Percentiles rank a stretch among this genome's conserved stretches.
Evolutionary conservation across 2,329 filamentous ascomycete species (phyloP).

Genomic region (Ophiobolus disseminans): DNA sequence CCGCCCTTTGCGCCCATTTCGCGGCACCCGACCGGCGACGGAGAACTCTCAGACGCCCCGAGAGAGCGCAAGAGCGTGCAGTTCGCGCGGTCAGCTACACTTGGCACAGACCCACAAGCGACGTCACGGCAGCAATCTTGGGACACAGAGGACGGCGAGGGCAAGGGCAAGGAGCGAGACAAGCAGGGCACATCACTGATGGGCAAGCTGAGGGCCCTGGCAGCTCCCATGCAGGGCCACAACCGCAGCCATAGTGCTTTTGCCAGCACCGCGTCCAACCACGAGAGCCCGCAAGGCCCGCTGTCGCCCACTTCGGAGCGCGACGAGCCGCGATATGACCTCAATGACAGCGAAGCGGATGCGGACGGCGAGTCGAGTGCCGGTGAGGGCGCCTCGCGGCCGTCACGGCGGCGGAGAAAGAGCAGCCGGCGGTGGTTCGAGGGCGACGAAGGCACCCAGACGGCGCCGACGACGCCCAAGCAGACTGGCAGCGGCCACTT

Average conservation of each 20-base stretch:
- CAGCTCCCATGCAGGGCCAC: slow-evolving; percentile 62
- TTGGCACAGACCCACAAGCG: slow-evolving; percentile 51
- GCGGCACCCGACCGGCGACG: slow-evolving; percentile 40
- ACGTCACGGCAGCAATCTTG: slow-evolving; percentile 68
- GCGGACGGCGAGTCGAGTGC: slow-evolving; percentile 87
- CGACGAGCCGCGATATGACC: slow-evolving; percentile 58
- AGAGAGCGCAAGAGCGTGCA: slow-evolving; percentile 73
- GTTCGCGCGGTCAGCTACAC: slow-evolving; percentile 64
- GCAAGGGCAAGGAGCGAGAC: slow-evolving; percentile 55
- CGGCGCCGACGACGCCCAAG: slow-evolving; percentile 72
- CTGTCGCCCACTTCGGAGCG: slow-evolving; percentile 59
- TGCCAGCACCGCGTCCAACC: slow-evolving; percentile 47
- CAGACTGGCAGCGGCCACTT: slow-evolving; percentile 58
- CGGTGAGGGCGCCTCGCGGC: slow-evolving; percentile 65
- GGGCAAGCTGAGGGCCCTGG: slow-evolving; percentile 77
- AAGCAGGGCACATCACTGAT: slow-evolving; percentile 71
- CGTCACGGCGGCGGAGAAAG: slow-evolving; percentile 66
- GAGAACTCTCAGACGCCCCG: slow-evolving; percentile 39
- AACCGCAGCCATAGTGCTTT: slow-evolving; percentile 58
- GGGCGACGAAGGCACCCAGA: slow-evolving; percentile 58
- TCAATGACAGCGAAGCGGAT: slow-evolving; percentile 72
- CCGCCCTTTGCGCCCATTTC: slow-evolving; percentile 43
- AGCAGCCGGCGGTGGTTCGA: slow-evolving; percentile 65
- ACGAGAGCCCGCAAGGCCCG: slow-evolving; percentile 49
- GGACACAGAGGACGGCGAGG: slow-evolving; percentile 69